These are phyloP conservation scores for Planoprotostelium fungivorum DNA, from an alignment of 78 protist species.

Conservation along the genomic window DNA sequence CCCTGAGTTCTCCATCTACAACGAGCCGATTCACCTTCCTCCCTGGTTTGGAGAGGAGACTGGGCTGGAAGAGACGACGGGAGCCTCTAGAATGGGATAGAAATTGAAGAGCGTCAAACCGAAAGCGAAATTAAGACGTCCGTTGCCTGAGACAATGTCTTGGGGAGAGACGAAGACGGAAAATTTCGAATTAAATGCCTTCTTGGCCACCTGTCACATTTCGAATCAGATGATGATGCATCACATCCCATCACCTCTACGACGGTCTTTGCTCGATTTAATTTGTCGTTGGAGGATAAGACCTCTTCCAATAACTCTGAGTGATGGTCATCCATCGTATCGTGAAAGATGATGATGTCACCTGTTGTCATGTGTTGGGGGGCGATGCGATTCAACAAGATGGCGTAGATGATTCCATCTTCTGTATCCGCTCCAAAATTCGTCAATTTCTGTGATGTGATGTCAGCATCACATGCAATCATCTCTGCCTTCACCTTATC, in stretches of 20 bases:
- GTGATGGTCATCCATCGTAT: neutral
- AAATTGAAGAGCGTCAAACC: neutral
- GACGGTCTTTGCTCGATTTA: neutral
- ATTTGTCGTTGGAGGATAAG: neutral
- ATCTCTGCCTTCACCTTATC: neutral
- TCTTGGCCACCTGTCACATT: neutral
- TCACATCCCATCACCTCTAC: neutral
- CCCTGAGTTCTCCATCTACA: too few relatives aligned
- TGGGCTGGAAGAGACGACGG: too few relatives aligned
- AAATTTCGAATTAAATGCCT: neutral
- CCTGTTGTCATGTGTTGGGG: neutral
- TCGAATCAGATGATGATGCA: neutral
- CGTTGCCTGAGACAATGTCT: neutral
- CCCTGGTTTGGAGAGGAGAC: too few relatives aligned
- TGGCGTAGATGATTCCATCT: neutral
- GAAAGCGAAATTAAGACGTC: neutral
- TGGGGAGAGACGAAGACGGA: neutral
- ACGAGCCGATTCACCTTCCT: too few relatives aligned
- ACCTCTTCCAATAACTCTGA: neutral
- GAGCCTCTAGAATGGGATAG: neutral
- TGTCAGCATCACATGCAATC: too few relatives aligned
- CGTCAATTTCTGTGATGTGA: neutral
- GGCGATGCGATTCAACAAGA: neutral
- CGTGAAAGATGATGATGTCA: neutral
- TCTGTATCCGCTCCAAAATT: neutral